Evolutionary conservation across 2,329 filamentous ascomycete genomes (phyloP), one percentile per base, ranked within the genome.

Genomic region (Colletotrichum ledebouriae): DNA sequence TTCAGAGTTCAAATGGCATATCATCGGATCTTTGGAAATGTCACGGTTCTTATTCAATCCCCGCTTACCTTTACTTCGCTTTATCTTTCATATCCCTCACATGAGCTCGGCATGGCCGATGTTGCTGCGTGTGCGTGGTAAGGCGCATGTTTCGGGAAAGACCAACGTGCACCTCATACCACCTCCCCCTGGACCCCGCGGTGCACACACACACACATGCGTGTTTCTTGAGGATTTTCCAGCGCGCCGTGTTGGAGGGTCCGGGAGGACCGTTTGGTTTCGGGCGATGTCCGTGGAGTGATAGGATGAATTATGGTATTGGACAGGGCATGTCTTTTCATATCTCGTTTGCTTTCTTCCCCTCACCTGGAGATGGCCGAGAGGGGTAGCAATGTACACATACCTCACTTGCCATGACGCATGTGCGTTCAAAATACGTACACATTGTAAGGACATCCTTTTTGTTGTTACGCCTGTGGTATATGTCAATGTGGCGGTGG

Each of bases 101-200:
- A 34, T 6, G 12, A 42, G n/a, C 20, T 62, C 52, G 59, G 52
- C n/a, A 46, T 63, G 59, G 53, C 59, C 59, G 59, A 63, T 33
- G 42, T n/a, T 34, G 37, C 37, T 39, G 37, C 10, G 37, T 39
- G n/a, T 44, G 15, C 34, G 22, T 20, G 13, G 41, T 37, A 29
- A 29, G 46, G 42, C 59, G 29, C 41, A 42, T 55, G 34, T 53
- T 61, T 46, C 47, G 46, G 53, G 41, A 47, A 15, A 22, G 33
- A 44, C 25, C 42, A 46, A 13, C 42, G 11, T 59, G 20, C 34
- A 46, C 15, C 46, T 17, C 34, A 6, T 15, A 3, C 58, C 15
- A 2, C 29, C 10, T 49, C 33, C 13, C 44, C 9, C 55, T 44
- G 47, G 29, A 53, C 55, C 39, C 39, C 41, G 41, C 55, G 55